Evolutionary conservation across 192 early-diverging fungal species (phyloP), one percentile per base, ranked within the genome.

Genomic region (Chytriomyces sp.): DNA sequence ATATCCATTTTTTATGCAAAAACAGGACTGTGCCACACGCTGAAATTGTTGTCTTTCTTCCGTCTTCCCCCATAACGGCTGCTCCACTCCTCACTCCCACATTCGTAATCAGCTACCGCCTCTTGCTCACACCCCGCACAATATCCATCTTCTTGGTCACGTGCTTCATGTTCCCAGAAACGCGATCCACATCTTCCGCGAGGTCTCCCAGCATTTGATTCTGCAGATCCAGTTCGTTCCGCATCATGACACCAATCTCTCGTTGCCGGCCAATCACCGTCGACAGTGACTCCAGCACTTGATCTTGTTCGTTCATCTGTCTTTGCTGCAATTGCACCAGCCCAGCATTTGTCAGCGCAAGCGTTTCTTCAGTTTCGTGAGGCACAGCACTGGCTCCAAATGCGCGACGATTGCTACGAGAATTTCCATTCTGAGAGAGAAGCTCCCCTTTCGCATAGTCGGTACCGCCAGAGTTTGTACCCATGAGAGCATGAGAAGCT

Each of bases 201-300:
- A 99, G 76, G 67, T 97, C 95, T 44, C 90, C 90, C 76, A 99
- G 78, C 74, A 98, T 62, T 77, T 92, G 89, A 84, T 94, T 99
- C 76, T 99, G 97, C 76, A 90, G 81, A 64, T 98, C 96, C 45
- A 99, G 84, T 81, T 99, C 97, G 20, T 95, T 80, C 23, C 92
- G 91, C 67, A 99, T 98, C 16, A 92, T 88, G 65, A 90, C 61
- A 16, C 96, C 95, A 82, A 99, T 88, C 74, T 96, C 89, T 73
- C 90, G 89, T 79, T 99, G 97, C 57, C 96, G 86, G 53, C 85
- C 83, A 67, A 99, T 75, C 28, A 96, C 91, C 18, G 86, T 72
- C 35, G 89, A 89, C 46, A 99, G 89, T n/a, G 91, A 86, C 7
- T 91, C 87, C 5, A 95, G 89, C 67, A 89, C 86, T 35, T 82